Evolutionary conservation across 768 basidiomycete species (phyloP).

Genomic region (Suillus tomentosus): DNA sequence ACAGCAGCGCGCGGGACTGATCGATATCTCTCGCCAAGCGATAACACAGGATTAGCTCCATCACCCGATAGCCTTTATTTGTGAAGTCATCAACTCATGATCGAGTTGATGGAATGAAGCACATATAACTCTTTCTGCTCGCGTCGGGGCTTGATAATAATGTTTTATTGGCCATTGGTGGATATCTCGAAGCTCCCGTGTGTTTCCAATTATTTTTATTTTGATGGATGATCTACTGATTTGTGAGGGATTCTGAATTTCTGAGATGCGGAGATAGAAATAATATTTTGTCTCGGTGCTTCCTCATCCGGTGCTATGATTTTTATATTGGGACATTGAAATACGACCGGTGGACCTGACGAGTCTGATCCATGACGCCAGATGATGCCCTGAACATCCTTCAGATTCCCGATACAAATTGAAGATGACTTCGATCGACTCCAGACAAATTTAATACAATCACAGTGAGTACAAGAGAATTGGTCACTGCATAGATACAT

Average conservation of each 20-base stretch:
- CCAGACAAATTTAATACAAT: neutral
- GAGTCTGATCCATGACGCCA: slow-evolving; percentile 1
- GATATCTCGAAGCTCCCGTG: slow-evolving; percentile 22
- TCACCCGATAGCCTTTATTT: neutral
- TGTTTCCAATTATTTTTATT: slow-evolving; percentile 2
- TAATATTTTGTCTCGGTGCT: slow-evolving; percentile 1
- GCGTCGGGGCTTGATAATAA: neutral
- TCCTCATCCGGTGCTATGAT: slow-evolving; percentile 8
- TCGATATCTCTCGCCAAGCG: slow-evolving; percentile 1
- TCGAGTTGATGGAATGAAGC: neutral
- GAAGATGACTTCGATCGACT: neutral
- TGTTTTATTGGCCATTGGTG: slow-evolving; percentile 18
- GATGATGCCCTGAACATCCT: neutral
- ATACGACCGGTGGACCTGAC: slow-evolving; percentile 4
- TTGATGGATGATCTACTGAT: slow-evolving; percentile 13
- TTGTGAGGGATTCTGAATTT: neutral
- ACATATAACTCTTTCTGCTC: neutral
- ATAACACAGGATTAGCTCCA: neutral
- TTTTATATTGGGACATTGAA: slow-evolving; percentile 3
- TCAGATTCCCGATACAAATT: neutral
- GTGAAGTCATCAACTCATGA: neutral
- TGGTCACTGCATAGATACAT: neutral
- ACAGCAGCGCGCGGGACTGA: neutral
- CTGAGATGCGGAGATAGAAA: slow-evolving; percentile 12
- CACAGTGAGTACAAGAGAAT: neutral